These are phyloP conservation scores for Rhododendron vialii DNA, from an alignment of 148 eudicot species.

Conservation along the genomic window DNA sequence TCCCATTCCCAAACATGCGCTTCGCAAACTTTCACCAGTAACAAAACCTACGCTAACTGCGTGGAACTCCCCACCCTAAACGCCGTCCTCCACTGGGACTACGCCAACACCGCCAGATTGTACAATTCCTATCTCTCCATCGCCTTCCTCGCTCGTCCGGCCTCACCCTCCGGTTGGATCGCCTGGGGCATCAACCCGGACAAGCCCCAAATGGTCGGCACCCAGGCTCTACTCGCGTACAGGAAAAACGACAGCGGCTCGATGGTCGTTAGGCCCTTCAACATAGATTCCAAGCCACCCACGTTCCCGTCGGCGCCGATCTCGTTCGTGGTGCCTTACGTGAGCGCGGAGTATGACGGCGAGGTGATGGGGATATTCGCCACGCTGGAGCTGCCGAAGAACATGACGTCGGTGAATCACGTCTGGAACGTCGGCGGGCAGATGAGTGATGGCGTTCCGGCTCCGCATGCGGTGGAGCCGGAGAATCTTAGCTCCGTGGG, in stretches of 20 bases:
- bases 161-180: slow-evolving; percentile 4
- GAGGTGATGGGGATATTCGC: too few species aligned
- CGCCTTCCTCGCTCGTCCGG: slow-evolving; percentile 31
- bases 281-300: too few species aligned
- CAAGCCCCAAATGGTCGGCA: neutral
- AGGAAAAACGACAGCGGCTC: neutral
- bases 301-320: neutral
- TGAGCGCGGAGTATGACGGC: too few species aligned
- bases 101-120: slow-evolving; percentile 1
- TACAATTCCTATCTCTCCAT: slow-evolving; percentile 8
- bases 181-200: slow-evolving; percentile 3
- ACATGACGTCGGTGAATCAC: too few species aligned
- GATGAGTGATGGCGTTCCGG: too few species aligned
- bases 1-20: slow-evolving; percentile 12
- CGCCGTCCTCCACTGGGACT: slow-evolving; percentile 31
- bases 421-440: too few species aligned
- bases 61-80: slow-evolving; percentile 25
- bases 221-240: neutral
- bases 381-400: too few species aligned
- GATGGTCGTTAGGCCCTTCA: neutral
- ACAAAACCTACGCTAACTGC: slow-evolving; percentile 17
- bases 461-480: too few species aligned
- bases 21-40: slow-evolving; percentile 11
- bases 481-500: too few species aligned
- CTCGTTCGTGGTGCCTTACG: neutral